Evolutionary conservation across 129 eudicot genomes (phyloP).

Genomic region (Oenanthe sinensis): DNA sequence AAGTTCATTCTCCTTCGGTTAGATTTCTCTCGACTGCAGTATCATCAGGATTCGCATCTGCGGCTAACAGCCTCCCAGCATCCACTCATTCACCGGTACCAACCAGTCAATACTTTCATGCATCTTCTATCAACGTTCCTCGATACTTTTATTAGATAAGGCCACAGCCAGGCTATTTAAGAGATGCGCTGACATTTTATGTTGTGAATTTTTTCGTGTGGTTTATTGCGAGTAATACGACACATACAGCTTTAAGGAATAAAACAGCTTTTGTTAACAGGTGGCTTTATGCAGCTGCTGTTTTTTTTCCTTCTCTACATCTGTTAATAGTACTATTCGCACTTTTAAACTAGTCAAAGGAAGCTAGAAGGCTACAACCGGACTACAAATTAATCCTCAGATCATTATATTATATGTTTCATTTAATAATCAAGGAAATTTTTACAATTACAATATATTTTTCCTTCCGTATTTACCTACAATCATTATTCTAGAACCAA

Average conservation of each 20-base stretch:
- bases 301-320: too few species aligned
- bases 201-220: neutral
- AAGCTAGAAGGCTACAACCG: too few species aligned
- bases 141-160: conserved; percentile 47
- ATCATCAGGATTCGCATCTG: conserved; percentile 86
- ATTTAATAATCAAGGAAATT: too few species aligned
- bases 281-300: neutral
- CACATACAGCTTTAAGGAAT: neutral
- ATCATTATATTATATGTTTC: too few species aligned
- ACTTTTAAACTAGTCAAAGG: too few species aligned
- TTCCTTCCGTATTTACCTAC: too few species aligned
- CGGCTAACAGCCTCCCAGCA: conserved; percentile 23
- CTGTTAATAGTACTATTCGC: too few species aligned
- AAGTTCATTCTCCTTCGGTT: conserved; percentile 17
- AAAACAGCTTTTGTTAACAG: neutral
- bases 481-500: neutral
- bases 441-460: too few species aligned
- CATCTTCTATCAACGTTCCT: conserved; percentile 28
- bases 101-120: conserved; percentile 22
- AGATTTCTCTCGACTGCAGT: conserved; percentile 37
- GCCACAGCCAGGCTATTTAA: conserved; percentile 30
- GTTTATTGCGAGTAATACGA: neutral
- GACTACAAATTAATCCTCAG: too few species aligned
- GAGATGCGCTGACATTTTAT: neutral
- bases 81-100: conserved; percentile 29